Base-by-base conservation (phyloP, 31 red algal species). In the Asparagopsis taxiformis region DNA sequence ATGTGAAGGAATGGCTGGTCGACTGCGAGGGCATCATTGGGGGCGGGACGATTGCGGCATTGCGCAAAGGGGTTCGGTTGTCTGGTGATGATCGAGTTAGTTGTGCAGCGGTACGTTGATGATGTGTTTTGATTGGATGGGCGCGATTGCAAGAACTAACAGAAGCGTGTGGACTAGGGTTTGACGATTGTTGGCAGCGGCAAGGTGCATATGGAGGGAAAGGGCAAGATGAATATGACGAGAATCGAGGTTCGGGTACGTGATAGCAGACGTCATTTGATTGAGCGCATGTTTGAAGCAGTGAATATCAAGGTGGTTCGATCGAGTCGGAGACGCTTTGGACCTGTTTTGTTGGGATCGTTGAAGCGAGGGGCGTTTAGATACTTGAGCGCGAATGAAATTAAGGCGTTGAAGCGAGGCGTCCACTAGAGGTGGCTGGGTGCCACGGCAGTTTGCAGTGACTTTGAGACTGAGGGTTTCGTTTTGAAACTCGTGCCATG, bases 381-480 rank as follows among this genome's bases (percentile, higher is more conserved):
- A 0, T 65, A 80, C 28, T 60, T 89, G 3, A 77, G 63, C 10
- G 63, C 85, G 23, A 89, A 89, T 17, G 85, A 89, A 49, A 53
- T 89, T 31, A 89, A 89, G 29, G 74, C 85, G 5, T 68, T 89
- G 60, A 89, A 55, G 50, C 54, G 85, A 23, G 85, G 85, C 24
- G 83, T 88, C 31, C n/a, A n/a, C n/a, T n/a, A n/a, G n/a, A n/a
- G n/a, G n/a, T n/a, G n/a, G n/a, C n/a, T n/a, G n/a, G n/a, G n/a
- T n/a, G n/a, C n/a, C n/a, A n/a, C n/a, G n/a, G n/a, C n/a, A n/a
- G n/a, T n/a, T n/a, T n/a, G n/a, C n/a, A n/a, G n/a, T n/a, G n/a
- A n/a, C n/a, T n/a, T n/a, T n/a, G n/a, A n/a, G n/a, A n/a, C n/a
- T n/a, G n/a, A n/a, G n/a, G n/a, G n/a, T n/a, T n/a, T n/a, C n/a